phyloP scores from a whole-genome alignment of 345 rosid genomes.

The Murraya paniculata region DNA sequence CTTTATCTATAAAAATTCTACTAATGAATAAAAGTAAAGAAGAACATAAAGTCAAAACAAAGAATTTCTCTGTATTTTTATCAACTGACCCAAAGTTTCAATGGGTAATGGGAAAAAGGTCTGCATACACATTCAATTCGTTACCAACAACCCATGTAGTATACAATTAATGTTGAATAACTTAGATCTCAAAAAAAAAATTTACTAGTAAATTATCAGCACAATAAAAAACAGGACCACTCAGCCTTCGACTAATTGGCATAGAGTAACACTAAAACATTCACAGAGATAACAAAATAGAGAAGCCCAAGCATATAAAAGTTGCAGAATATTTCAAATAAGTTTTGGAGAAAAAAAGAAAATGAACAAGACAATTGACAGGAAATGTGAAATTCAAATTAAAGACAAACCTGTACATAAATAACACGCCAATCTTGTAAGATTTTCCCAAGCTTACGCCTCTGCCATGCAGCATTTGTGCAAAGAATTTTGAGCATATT shows the following conservation, averaged over 20 bases:
- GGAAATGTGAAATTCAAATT: constrained; percentile 7
- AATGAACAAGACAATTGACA: not conserved
- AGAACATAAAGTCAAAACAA: not conserved
- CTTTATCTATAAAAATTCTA: not conserved
- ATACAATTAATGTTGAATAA: not conserved
- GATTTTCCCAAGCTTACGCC: constrained; percentile 97
- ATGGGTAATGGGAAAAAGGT: not conserved
- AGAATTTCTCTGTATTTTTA: not conserved
- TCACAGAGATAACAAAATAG: not conserved
- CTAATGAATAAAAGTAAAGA: not conserved
- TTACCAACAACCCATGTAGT: not conserved
- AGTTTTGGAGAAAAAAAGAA: constrained; percentile 4
- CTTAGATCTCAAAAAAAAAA: not conserved
- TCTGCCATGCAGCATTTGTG: constrained; percentile 98
- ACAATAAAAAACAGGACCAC: not conserved
- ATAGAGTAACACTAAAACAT: not conserved
- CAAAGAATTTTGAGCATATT: constrained; percentile 90
- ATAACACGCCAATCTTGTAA: constrained; percentile 94
- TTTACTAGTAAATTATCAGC: not conserved
- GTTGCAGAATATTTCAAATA: not conserved
- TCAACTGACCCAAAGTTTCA: not conserved
- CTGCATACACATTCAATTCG: not conserved
- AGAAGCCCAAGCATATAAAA: not conserved
- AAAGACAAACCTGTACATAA: constrained; percentile 60
- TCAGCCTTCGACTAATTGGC: constrained; percentile 5